phyloP scores from a whole-genome alignment of 345 rosid genomes.

The Erodium maritimum region DNA sequence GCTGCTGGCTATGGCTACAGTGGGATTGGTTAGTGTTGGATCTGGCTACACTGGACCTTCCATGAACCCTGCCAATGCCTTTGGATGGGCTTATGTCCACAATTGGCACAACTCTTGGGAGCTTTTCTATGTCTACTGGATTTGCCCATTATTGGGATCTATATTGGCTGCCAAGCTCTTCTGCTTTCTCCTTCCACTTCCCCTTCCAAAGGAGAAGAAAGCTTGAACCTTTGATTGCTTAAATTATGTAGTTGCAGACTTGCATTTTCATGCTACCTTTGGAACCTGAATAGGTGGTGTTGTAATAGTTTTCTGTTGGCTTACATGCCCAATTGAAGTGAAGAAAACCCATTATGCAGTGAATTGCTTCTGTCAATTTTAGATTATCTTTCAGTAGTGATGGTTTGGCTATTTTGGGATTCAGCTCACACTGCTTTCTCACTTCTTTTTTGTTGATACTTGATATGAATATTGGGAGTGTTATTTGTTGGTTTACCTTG shows the following conservation, averaged over 20 bases:
- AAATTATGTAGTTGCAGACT: conserved; percentile 1
- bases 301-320: background rate
- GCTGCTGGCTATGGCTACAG: conserved; percentile 35
- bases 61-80: conserved; percentile 70
- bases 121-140: conserved; percentile 58
- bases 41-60: conserved; percentile 52
- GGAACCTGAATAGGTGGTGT: background rate
- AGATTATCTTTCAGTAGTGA: background rate
- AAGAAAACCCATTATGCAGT: background rate
- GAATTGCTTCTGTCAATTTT: background rate
- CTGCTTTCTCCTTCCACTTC: conserved; percentile 18
- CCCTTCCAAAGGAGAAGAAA: conserved; percentile 15
- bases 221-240: conserved; percentile 41
- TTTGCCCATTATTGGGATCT: conserved; percentile 45
- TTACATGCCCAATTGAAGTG: background rate
- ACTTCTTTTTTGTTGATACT: no score
- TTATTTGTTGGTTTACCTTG: no score
- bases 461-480: no score
- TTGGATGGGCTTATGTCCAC: conserved; percentile 63
- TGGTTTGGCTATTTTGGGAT: no score
- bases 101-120: conserved; percentile 56
- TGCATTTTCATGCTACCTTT: background rate
- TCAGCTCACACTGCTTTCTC: no score
- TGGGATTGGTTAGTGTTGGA: conserved; percentile 34
- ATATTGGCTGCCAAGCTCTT: conserved; percentile 36